Percentiles rank a stretch among this genome's conserved stretches.
Evolutionary conservation across 768 basidiomycete genomes (phyloP).

Genomic region (Lactarius deliciosus): DNA sequence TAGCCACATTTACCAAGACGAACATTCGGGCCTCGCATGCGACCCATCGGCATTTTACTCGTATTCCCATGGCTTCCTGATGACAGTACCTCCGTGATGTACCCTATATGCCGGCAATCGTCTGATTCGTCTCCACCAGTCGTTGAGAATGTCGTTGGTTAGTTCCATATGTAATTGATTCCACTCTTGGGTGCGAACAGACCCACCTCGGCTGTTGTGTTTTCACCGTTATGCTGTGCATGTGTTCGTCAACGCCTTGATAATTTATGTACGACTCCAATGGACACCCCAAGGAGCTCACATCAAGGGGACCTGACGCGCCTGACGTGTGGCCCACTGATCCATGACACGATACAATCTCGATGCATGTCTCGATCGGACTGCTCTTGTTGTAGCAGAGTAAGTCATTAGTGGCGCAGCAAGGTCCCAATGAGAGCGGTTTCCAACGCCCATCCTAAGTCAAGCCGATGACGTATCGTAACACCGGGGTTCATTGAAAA

Average conservation of each 20-base stretch:
- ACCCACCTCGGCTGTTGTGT: not conserved
- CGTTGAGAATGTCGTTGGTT: not conserved
- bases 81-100: constrained; percentile 6
- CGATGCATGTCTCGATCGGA: not conserved
- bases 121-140: not conserved
- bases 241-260: not conserved
- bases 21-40: not conserved
- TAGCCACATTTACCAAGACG: not conserved
- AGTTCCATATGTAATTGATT: constrained; percentile 5
- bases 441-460: not conserved
- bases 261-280: not conserved
- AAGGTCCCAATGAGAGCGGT: not conserved
- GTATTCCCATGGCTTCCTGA: not conserved
- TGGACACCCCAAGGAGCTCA: not conserved
- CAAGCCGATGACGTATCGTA: not conserved
- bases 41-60: constrained; percentile 2
- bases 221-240: not conserved
- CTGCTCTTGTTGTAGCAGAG: not conserved
- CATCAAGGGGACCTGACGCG: not conserved
- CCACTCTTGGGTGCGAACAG: not conserved
- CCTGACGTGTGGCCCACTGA: not conserved
- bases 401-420: not conserved
- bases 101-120: not conserved
- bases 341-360: not conserved
- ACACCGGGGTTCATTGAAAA: not conserved